A percentile compares a stretch with the other conserved stretches of the same genome.
phyloP scores from a whole-genome alignment of 73 alveolate species.

The Tetrahymena elliotti region DNA sequence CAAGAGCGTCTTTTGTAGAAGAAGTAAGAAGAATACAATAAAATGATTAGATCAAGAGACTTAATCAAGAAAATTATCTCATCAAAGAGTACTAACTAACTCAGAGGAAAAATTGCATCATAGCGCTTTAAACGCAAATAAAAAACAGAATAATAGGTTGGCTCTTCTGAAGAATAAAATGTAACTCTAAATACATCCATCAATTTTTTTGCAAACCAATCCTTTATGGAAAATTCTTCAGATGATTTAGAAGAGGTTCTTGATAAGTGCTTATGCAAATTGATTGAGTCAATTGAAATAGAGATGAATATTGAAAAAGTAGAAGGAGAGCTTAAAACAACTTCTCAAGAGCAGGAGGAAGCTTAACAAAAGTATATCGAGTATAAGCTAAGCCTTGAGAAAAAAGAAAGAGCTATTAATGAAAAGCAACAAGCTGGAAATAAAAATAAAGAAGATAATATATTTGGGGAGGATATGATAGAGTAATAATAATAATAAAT shows the following conservation, averaged over 20 bases:
- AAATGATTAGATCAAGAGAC: slow-evolving; percentile 16
- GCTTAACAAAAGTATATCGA: neutral
- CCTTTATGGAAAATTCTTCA: neutral
- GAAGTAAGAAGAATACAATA: slow-evolving; percentile 47
- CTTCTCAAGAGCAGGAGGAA: neutral
- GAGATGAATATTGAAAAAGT: slow-evolving; percentile 17
- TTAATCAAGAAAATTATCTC: neutral
- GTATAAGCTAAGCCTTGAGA: slow-evolving; percentile 3
- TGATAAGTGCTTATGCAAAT: neutral
- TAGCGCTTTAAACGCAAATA: neutral
- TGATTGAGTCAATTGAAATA: neutral
- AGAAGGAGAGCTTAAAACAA: neutral
- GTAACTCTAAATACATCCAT: neutral
- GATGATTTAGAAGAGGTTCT: neutral
- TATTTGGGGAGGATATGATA: neutral
- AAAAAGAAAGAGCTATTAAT: neutral
- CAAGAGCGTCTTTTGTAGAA: slow-evolving; percentile 42
- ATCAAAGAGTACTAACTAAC: neutral
- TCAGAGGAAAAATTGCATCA: slow-evolving; percentile 19
- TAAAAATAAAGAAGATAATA: neutral
- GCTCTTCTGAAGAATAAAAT: neutral
- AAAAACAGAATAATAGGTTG: neutral
- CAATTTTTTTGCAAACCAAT: neutral
- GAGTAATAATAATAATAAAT: neutral
- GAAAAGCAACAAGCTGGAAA: neutral